A percentile compares a stretch with the other conserved stretches of the same genome.
Conservation (phyloP, 2,329 filamentous ascomycete species). For the Penicillium vulpinum region DNA sequence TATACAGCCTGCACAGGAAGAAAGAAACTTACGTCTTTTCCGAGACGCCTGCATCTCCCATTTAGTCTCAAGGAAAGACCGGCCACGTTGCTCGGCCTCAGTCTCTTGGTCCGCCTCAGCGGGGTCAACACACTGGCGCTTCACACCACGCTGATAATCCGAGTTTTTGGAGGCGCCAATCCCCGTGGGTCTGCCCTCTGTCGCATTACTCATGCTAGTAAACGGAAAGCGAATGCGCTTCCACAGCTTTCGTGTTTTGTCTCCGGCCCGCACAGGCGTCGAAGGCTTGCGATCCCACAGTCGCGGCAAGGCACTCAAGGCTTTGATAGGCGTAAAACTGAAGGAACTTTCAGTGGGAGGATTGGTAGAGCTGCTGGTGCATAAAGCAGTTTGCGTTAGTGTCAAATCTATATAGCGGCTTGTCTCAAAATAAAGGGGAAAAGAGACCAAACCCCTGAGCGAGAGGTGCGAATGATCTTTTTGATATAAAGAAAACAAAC, state of each 20-base stretch:
- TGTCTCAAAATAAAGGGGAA: slow-evolving; percentile 2
- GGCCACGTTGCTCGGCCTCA: slow-evolving; percentile 24
- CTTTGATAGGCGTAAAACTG: slow-evolving; percentile 45
- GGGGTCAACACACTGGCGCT: slow-evolving; percentile 34
- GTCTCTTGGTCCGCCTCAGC: slow-evolving; percentile 12
- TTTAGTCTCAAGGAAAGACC: slow-evolving; percentile 44
- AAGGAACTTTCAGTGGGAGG: slow-evolving; percentile 29
- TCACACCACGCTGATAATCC: slow-evolving; percentile 36
- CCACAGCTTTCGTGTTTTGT: slow-evolving; percentile 48
- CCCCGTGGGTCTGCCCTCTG: slow-evolving; percentile 31
- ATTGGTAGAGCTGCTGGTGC: slow-evolving; percentile 10
- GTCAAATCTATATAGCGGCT: background rate
- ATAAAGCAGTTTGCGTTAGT: slow-evolving; percentile 13
- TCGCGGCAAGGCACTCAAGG: slow-evolving; percentile 36
- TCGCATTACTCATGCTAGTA: slow-evolving; percentile 31
- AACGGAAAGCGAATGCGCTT: slow-evolving; percentile 45
- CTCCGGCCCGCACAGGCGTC: slow-evolving; percentile 40
- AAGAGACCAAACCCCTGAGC: slow-evolving; percentile 3
- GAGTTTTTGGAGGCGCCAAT: slow-evolving; percentile 35
- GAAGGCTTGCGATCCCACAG: slow-evolving; percentile 49
- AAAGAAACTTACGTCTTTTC: slow-evolving; percentile 32
- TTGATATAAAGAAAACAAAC: background rate
- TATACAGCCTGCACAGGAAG: background rate
- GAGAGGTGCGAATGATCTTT: background rate
- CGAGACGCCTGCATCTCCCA: slow-evolving; percentile 38